Base-by-base conservation (phyloP, 1,284 basidiomycete species). In the Malassezia caprae region DNA sequence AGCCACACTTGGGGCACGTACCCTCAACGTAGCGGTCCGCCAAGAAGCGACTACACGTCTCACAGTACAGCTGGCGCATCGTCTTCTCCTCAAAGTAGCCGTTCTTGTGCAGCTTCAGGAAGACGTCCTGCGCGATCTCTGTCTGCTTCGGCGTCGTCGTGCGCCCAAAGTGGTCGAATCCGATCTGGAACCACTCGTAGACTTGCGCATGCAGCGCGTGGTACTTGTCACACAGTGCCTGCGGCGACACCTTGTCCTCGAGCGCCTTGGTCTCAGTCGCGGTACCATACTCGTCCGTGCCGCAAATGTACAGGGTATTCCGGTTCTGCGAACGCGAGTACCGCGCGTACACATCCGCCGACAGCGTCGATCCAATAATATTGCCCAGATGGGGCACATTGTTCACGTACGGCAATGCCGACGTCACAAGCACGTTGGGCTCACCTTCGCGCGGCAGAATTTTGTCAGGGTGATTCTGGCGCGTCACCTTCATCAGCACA, bases 331-430 rank as follows among this genome's bases (percentile, higher is more conserved):
- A 73, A 62, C 87, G 68, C 45, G 76, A 77, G 71, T 79, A 96
- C 81, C 93, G 82, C 63, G 90, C 91, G 76, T 87, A 98, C 35
- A 96, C 91, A 76, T 99, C 94, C 8, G 93, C 91, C 66, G 90
- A 93, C 35, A 96, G 81, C 12, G 84, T 87, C 65, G 88, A 96
- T 64, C 94, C 94, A 71, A 99, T 96, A 75, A 98, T 94, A 77
- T 98, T 98, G 44, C 93, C 93, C 47, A 99, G 82, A 79, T 99
- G 94, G 23, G 94, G 94, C 13, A 96, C 93, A 73, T 98, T 99
- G 78, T 99, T 99, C 76, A 94, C 96, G 75, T 78, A 99, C 12
- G 94, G 94, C 51, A 99, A 78, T 34, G 94, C 93, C 56, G 90
- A 96, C 8, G 94, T 96, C 73, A 98, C 85, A 37, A 99, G 79